Evolutionary conservation across 345 rosid genomes (phyloP).

Genomic region (Populus alba): DNA sequence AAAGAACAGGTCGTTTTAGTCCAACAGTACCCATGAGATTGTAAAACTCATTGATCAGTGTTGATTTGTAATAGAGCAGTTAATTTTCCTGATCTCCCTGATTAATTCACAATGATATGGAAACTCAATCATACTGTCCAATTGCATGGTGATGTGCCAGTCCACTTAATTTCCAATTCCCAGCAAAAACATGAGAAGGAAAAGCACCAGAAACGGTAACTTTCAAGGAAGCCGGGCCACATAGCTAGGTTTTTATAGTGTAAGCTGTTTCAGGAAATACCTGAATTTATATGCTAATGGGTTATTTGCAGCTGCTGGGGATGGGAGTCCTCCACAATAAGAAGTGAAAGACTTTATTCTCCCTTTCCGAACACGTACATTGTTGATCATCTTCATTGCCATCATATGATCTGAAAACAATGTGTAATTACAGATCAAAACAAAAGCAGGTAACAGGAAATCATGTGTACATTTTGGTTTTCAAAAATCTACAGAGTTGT

Average conservation of each 20-base stretch:
- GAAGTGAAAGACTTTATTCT: constrained; percentile 78
- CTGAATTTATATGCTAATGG: constrained; percentile 94
- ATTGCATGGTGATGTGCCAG: neutral
- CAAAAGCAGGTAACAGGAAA: neutral
- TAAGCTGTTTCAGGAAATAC: constrained; percentile 30
- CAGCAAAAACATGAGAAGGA: neutral
- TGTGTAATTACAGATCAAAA: neutral
- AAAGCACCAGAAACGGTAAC: neutral
- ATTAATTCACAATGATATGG: neutral
- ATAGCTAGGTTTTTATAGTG: neutral
- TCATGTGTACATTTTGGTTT: neutral
- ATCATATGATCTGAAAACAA: constrained; percentile 80
- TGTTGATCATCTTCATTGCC: constrained; percentile 94
- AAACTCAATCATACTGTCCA: neutral
- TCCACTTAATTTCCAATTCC: neutral
- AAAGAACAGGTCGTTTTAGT: neutral
- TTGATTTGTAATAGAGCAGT: neutral
- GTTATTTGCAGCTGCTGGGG: constrained; percentile 95
- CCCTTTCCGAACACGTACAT: constrained; percentile 63
- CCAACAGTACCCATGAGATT: neutral
- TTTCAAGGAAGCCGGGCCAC: neutral
- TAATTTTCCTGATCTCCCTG: neutral
- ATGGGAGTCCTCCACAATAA: constrained; percentile 92
- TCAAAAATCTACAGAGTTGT: neutral
- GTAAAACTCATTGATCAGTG: neutral